phyloP scores from a whole-genome alignment of 1,284 basidiomycete species.

The Limonomyces culmigenus region DNA sequence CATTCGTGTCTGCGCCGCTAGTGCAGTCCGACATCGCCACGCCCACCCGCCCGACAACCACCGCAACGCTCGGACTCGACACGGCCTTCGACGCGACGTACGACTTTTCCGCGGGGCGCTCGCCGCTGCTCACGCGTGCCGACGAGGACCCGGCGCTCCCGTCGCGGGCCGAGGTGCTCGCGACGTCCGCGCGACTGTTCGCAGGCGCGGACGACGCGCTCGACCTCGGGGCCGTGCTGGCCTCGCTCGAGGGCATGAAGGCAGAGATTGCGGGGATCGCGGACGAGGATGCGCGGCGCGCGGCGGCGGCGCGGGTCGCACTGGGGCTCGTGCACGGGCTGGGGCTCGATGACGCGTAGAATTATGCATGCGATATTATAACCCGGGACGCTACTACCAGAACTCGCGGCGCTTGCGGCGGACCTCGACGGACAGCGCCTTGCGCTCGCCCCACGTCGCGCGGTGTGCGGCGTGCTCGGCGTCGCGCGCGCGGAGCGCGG shows the following conservation, averaged over 20 bases:
- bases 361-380: no score
- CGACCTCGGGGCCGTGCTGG: slow-evolving; percentile 46
- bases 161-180: slow-evolving; percentile 30
- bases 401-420: slow-evolving; percentile 34
- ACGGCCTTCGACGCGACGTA: not conserved
- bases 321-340: slow-evolving; percentile 57
- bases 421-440: slow-evolving; percentile 34
- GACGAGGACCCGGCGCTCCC: slow-evolving; percentile 18
- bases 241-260: slow-evolving; percentile 49
- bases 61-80: not conserved
- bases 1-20: slow-evolving; percentile 40
- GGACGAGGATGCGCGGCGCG: slow-evolving; percentile 42
- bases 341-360: slow-evolving; percentile 13
- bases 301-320: slow-evolving; percentile 54
- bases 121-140: slow-evolving; percentile 31
- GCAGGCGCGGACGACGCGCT: slow-evolving; percentile 25
- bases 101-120: slow-evolving; percentile 19
- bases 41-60: not conserved
- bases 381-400: no score
- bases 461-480: slow-evolving; percentile 21
- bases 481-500: slow-evolving; percentile 20
- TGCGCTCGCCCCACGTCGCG: slow-evolving; percentile 42
- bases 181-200: slow-evolving; percentile 38
- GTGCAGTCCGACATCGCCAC: slow-evolving; percentile 5
- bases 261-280: slow-evolving; percentile 53